phyloP scores from a whole-genome alignment of 139 green algal genomes.

The Marvania coccoides region DNA sequence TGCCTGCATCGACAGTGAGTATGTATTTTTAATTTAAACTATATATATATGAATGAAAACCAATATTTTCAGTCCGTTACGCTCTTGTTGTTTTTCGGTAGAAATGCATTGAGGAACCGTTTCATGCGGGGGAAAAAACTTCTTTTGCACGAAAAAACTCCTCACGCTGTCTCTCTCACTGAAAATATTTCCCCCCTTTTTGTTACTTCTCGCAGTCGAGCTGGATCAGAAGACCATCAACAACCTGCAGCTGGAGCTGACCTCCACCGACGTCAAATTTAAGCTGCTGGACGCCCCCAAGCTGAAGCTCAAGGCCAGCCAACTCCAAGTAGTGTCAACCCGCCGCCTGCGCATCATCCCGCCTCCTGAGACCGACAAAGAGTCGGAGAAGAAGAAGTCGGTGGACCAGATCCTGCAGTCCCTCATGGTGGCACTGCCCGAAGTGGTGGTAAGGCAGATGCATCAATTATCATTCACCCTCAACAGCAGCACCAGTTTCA shows the following conservation, averaged over 20 bases:
- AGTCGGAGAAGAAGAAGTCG: not conserved
- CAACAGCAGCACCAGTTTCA: too few species aligned
- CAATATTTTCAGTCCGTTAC: too few species aligned
- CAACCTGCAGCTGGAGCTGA: constrained; percentile 70
- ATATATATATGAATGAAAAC: too few species aligned
- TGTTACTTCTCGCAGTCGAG: constrained; percentile 30
- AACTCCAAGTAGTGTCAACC: not conserved
- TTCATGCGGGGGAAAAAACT: too few species aligned
- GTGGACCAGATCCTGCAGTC: constrained; percentile 39
- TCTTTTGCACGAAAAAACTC: too few species aligned
- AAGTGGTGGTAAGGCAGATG: constrained; percentile 80
- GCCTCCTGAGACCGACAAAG: not conserved
- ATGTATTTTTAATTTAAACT: too few species aligned
- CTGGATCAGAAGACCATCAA: constrained; percentile 59
- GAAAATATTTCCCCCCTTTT: constrained; percentile 7
- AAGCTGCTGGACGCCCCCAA: constrained; percentile 24
- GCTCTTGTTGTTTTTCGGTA: too few species aligned
- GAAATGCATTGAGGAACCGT: too few species aligned
- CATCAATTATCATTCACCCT: too few species aligned
- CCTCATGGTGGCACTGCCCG: constrained; percentile 27
- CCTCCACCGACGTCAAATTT: constrained; percentile 38
- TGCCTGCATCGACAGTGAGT: not conserved
- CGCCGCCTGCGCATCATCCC: not conserved
- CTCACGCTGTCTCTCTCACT: too few species aligned
- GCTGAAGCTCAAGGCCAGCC: constrained; percentile 69